phyloP scores from a whole-genome alignment of 306 rosid species.

The Myrica gale region DNA sequence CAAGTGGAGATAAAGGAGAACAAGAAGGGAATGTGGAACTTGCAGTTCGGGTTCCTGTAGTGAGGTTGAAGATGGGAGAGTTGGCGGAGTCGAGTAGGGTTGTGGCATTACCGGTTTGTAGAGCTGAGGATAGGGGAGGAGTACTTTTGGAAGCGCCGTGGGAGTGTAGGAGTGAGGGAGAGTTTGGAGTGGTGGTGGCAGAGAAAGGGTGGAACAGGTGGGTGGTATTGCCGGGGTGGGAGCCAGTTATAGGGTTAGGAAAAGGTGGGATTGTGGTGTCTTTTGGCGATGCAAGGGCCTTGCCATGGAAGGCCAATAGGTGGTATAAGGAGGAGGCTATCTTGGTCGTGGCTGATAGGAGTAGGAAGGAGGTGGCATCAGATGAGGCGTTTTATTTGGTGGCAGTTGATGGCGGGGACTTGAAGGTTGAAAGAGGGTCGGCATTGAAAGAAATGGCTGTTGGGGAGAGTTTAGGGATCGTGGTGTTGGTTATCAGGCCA shows the following conservation, averaged over 20 bases:
- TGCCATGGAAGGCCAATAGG: constrained; percentile 81
- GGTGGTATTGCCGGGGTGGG: constrained; percentile 85
- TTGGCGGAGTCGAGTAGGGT: constrained; percentile 72
- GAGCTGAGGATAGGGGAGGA: constrained; percentile 45
- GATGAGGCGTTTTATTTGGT: constrained; percentile 73
- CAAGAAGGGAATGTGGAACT: not conserved
- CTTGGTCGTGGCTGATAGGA: constrained; percentile 73
- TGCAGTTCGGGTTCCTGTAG: constrained; percentile 61
- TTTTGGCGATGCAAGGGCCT: constrained; percentile 64
- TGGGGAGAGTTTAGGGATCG: constrained; percentile 57
- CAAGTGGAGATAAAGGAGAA: not conserved
- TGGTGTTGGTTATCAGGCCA: constrained; percentile 79
- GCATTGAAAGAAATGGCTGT: constrained; percentile 52
- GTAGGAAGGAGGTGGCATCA: constrained; percentile 42
- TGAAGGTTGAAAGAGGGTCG: constrained; percentile 72
- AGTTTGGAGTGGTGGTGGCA: constrained; percentile 67
- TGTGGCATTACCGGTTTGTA: constrained; percentile 67
- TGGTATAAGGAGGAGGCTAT: constrained; percentile 81
- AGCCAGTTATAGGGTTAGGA: constrained; percentile 42
- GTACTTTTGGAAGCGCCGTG: constrained; percentile 67
- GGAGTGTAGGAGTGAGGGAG: constrained; percentile 55
- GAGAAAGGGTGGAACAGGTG: constrained; percentile 88
- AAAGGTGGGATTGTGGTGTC: constrained; percentile 70
- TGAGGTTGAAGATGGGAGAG: constrained; percentile 78
- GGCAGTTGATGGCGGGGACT: constrained; percentile 31